These are phyloP conservation scores for Coemansia erecta DNA, from an alignment of 192 early-diverging fungal genomes.

Conservation along the genomic window DNA sequence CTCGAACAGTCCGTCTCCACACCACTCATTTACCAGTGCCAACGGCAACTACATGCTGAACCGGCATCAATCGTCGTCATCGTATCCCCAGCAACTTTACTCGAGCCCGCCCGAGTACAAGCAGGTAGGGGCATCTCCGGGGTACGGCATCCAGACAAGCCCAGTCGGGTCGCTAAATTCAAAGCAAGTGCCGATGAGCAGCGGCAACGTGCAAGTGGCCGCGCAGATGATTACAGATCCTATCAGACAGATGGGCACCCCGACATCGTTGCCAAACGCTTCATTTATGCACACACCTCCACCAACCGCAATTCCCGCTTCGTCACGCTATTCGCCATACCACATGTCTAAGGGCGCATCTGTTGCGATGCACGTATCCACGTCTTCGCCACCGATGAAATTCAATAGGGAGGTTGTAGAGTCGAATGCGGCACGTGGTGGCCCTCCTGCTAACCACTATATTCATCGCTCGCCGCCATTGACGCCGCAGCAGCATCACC, in stretches of 20 bases:
- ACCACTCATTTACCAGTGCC: constrained; percentile 5
- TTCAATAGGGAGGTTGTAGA: constrained; percentile 1
- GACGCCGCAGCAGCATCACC: constrained; percentile 5
- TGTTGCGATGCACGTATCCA: background rate
- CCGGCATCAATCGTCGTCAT: constrained; percentile 5
- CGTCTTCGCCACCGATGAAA: constrained; percentile 10
- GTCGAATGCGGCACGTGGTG: constrained; percentile 4
- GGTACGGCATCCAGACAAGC: background rate
- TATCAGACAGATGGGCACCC: constrained; percentile 9
- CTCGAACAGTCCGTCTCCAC: constrained; percentile 12
- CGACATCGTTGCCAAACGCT: constrained; percentile 30
- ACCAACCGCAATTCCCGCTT: constrained; percentile 3
- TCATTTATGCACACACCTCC: constrained; percentile 49
- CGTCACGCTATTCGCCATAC: constrained; percentile 48
- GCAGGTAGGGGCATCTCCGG: background rate
- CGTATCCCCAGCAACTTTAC: constrained; percentile 5
- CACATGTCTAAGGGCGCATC: constrained; percentile 33
- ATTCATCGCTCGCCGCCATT: constrained; percentile 4
- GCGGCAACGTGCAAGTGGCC: constrained; percentile 32
- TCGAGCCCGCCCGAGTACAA: constrained; percentile 8
- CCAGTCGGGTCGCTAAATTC: too few species aligned
- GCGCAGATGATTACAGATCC: constrained; percentile 30
- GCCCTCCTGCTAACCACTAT: constrained; percentile 4
- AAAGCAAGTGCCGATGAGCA: background rate
- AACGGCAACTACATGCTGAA: constrained; percentile 9